Evolutionary conservation across 164 flowering plant species (phyloP), one percentile per base, ranked within the genome.

Genomic region (Stephania yunnanensis): DNA sequence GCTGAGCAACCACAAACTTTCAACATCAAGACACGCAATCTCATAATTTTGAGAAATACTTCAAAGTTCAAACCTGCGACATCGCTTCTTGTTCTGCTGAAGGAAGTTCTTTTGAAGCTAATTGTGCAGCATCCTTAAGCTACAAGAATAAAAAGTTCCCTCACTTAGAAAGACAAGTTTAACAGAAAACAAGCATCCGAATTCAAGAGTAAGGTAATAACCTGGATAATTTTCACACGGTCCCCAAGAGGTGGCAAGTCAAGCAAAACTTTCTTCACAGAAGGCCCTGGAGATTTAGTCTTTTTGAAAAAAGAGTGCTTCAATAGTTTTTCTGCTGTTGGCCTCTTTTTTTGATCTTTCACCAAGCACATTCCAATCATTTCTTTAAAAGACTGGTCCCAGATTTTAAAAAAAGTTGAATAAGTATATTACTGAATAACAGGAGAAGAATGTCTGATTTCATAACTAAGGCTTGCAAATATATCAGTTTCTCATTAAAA

Each of bases 281-380:
- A 83, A 77, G 86, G 85, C 74, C 91, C 98, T 64, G 92, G 91
- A 79, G 97, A 89, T 84, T 92, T 94, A 55, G 93, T 92, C 73
- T 81, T 77, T 83, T 89, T 92, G 86, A 96, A 96, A 82, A 94
- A 94, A 5, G 94, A 82, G 80, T 94, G 98, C 71, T 96, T 96
- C 58, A 96, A 77, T 75, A 96, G 82, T 66, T 96, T 96, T 66
- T 89, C 97, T 7, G 96, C 94, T 30, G 98, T 87, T 77, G 99
- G 99, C 79, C 99, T 91, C 85, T 92, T 92, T 69, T 93, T 87
- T 85, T 87, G 98, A 88, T 96, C 99, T 90, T 96, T 96, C 88
- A 96, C 98, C 88, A 96, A 87, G 87, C 99, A 96, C 98, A 94
- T 94, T 74, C 98, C 97, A 82, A 96, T 97, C 99, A 96, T 88